Evolutionary conservation across 208 protist genomes (phyloP).

Genomic region (Wallacemonas sp.): DNA sequence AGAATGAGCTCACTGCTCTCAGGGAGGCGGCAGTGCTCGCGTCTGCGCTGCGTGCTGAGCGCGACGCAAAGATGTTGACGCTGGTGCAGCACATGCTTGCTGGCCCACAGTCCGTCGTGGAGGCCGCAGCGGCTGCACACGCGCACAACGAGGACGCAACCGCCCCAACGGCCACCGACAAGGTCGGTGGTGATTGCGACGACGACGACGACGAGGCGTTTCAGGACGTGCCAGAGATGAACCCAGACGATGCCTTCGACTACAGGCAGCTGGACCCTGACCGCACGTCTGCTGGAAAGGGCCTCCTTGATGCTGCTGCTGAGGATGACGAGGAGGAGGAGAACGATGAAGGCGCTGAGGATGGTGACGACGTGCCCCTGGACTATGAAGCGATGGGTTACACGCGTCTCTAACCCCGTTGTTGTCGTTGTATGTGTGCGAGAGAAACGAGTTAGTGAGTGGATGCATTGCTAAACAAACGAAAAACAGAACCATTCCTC

Average conservation of each 20-base stretch:
- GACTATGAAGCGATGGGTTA: constrained; percentile 33
- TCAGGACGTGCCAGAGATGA: too few species aligned
- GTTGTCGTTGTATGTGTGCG: not conserved
- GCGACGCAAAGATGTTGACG: constrained; percentile 11
- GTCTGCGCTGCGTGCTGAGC: not conserved
- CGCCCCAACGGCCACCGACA: too few species aligned
- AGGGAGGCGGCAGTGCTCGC: constrained; percentile 5
- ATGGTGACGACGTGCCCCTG: constrained; percentile 12
- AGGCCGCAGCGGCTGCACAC: constrained; percentile 23
- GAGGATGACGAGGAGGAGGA: constrained; percentile 14
- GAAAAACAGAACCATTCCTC: not conserved
- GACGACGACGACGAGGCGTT: too few species aligned
- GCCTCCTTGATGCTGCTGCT: not conserved
- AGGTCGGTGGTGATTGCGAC: too few species aligned
- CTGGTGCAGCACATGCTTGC: constrained; percentile 32
- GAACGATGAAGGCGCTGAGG: not conserved
- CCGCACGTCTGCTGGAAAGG: not conserved
- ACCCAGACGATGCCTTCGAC: not conserved
- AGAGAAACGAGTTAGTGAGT: not conserved
- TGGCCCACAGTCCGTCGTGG: constrained; percentile 25
- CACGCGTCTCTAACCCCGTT: constrained; percentile 18
- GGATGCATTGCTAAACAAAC: not conserved
- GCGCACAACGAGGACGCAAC: too few species aligned
- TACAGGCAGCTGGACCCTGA: not conserved
- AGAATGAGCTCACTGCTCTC: not conserved